Base-by-base conservation (phyloP, 2,329 filamentous ascomycete species). In the Colletotrichum liaoningense region DNA sequence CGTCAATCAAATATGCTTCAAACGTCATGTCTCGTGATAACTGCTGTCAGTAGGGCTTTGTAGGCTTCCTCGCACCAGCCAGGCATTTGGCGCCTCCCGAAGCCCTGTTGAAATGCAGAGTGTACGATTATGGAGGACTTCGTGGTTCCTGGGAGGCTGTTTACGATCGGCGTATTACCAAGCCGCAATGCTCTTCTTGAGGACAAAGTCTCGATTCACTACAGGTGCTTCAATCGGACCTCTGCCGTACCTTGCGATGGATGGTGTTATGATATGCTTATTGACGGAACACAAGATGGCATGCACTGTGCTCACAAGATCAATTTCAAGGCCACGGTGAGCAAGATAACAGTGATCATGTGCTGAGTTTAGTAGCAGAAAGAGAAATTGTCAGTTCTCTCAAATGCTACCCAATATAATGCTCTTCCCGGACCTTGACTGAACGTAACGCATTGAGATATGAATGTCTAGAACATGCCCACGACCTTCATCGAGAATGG, bases 1-100 rank as follows among this genome's bases (percentile, higher is more conserved):
- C 59, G 38, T 30, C 52, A 14, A 28, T 46, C 66, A 57, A 49
- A 63, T 33, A 69, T 22, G 67, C 58, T 54, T 26, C 30, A 35
- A 26, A 59, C 30, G 14, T 63, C 59, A 64, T 26, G 57, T 14
- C 30, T 54, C 14, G 3, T 22, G 3, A 11, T 12, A 6, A 26
- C 16, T n/a, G 24, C 35, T 57, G 19, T 19, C 11, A 9, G 7
- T 11, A 28, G 22, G 9, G 38, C 2, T 42, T 7, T 22, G 5
- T 3, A 11, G 8, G 7, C 33, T 58, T 26, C 6, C 19, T 19
- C 16, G 7, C 26, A 22, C 22, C 16, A 38, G 5, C 28, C 7
- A 9, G 42, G 42, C 8, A 49, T 49, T 49, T 22, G 42, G 42
- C 19, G 19, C 33, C 33, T 35, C 19, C 42, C 8, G 19, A 22